Percentiles rank a stretch among this genome's conserved stretches.
These are phyloP conservation scores for Ceriops decandra DNA, from an alignment of 345 rosid genomes.

Conservation along the genomic window DNA sequence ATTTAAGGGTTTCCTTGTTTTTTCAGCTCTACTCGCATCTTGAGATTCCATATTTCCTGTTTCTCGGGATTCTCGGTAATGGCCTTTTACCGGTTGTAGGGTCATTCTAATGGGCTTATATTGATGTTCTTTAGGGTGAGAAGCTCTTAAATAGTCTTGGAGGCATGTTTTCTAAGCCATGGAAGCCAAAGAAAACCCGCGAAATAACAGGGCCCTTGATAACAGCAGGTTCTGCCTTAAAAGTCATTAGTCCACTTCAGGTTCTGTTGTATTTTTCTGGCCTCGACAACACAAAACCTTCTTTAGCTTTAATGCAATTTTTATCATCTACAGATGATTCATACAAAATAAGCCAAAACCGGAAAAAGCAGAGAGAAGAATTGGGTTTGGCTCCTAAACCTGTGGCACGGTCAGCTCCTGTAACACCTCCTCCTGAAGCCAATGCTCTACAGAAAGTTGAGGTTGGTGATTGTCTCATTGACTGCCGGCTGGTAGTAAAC, in stretches of 20 bases:
- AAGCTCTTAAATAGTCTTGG: conserved; percentile 33
- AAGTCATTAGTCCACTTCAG: background rate
- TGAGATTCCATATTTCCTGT: background rate
- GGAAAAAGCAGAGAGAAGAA: conserved; percentile 23
- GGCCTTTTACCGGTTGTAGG: background rate
- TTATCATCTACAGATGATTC: conserved; percentile 19
- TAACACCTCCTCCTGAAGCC: conserved; percentile 20
- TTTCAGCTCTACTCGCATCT: too few species aligned
- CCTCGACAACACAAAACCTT: background rate
- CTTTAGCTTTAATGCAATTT: background rate
- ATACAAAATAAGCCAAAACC: conserved; percentile 7
- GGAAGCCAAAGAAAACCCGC: conserved; percentile 29
- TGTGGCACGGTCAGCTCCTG: conserved; percentile 21
- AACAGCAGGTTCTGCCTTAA: conserved; percentile 19
- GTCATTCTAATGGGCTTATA: background rate
- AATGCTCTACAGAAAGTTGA: conserved; percentile 27
- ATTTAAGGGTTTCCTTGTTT: too few species aligned
- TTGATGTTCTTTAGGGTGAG: conserved; percentile 21
- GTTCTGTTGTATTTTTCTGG: background rate
- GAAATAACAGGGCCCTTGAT: conserved; percentile 26
- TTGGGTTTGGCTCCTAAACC: conserved; percentile 18
- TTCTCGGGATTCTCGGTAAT: background rate
- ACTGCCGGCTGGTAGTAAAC: background rate
- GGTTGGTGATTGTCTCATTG: conserved; percentile 14
- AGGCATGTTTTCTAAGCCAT: conserved; percentile 34